phyloP scores from a whole-genome alignment of 2,329 filamentous ascomycete genomes.

The Pyrenochaeta sp. region DNA sequence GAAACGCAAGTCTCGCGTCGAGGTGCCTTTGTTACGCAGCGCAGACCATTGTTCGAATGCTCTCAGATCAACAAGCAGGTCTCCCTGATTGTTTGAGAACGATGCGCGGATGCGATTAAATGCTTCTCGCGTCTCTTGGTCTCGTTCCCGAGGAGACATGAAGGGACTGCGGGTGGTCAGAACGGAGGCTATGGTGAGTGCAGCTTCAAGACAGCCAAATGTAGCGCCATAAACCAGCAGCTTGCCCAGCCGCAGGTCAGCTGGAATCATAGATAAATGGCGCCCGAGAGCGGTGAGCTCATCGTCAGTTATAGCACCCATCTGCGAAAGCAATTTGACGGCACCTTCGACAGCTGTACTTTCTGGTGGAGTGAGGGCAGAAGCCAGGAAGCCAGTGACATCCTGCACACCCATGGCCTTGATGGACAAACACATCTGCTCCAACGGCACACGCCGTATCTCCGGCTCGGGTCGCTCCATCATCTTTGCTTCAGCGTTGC shows the following conservation, averaged over 20 bases:
- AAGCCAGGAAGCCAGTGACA: constrained; percentile 80
- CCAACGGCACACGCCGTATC: constrained; percentile 89
- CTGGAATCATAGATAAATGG: constrained; percentile 94
- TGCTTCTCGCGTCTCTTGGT: constrained; percentile 82
- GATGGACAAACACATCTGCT: constrained; percentile 93
- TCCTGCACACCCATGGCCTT: constrained; percentile 92
- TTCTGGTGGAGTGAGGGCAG: constrained; percentile 89
- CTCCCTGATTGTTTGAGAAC: constrained; percentile 82
- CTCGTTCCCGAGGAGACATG: constrained; percentile 81
- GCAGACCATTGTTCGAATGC: constrained; percentile 85
- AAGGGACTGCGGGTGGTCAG: constrained; percentile 92
- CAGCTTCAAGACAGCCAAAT: constrained; percentile 90
- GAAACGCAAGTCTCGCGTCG: constrained; percentile 68
- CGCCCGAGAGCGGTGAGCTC: constrained; percentile 89
- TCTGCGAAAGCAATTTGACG: constrained; percentile 77
- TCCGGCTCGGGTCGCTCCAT: constrained; percentile 96
- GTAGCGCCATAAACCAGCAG: constrained; percentile 94
- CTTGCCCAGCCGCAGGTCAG: constrained; percentile 91
- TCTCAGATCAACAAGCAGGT: constrained; percentile 84
- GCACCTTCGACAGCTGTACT: constrained; percentile 86
- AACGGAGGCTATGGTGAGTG: constrained; percentile 87
- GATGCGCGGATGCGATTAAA: constrained; percentile 77
- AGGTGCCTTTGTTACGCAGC: constrained; percentile 65
- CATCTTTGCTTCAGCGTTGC: constrained; percentile 77
- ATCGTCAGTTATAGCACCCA: constrained; percentile 87